phyloP scores from a whole-genome alignment of 331 rosid species.

The Cucumis variabilis region DNA sequence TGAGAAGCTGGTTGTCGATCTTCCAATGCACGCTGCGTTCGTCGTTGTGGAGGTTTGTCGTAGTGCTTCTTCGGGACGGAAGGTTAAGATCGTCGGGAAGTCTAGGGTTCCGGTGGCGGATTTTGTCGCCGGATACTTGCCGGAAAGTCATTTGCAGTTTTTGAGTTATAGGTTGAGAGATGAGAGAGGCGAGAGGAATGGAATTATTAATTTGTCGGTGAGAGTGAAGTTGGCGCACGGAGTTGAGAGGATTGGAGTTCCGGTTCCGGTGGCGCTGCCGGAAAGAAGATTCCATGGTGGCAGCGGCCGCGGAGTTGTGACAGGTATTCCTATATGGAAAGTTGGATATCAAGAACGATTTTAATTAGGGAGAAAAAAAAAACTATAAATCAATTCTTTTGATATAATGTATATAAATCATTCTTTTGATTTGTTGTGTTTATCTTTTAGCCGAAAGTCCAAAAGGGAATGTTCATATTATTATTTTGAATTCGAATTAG shows the following conservation, averaged over 20 bases:
- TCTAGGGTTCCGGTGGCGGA: constrained; percentile 66
- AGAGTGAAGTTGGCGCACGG: constrained; percentile 31
- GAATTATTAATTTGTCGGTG: constrained; percentile 66
- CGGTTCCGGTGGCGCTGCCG: constrained; percentile 16
- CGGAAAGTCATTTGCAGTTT: constrained; percentile 49
- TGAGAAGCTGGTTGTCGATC: constrained; percentile 37
- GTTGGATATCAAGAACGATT: background rate
- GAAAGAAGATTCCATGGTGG: constrained; percentile 4
- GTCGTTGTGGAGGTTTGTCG: constrained; percentile 61
- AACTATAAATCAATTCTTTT: constrained; percentile 6
- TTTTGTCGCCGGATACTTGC: constrained; percentile 44
- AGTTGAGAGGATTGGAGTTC: background rate
- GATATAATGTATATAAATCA: background rate
- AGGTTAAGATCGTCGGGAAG: constrained; percentile 44
- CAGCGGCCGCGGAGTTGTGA: constrained; percentile 43
- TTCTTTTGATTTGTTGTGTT: no score
- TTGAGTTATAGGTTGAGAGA: constrained; percentile 70
- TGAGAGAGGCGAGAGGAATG: constrained; percentile 54
- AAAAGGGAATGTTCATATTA: no score
- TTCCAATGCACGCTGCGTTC: constrained; percentile 37
- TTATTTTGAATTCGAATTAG: no score
- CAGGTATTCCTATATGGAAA: constrained; percentile 68
- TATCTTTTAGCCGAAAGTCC: no score
- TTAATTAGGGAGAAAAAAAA: background rate
- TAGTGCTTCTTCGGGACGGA: constrained; percentile 33